phyloP scores from a whole-genome alignment of 345 rosid species.

The Streptanthus diversifolius region DNA sequence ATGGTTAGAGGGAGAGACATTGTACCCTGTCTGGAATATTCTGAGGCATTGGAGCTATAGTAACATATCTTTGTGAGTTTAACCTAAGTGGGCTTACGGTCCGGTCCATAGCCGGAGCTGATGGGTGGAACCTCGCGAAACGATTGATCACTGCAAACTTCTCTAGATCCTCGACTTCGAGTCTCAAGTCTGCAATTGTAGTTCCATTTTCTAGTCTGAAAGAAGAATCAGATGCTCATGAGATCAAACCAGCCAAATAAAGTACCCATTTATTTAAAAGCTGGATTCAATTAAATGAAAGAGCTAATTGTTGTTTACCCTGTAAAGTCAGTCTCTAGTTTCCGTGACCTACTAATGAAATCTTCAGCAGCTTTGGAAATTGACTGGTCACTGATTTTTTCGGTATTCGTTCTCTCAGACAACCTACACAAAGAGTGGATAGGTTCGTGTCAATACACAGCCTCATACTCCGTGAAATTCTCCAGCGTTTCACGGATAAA shows the following conservation, averaged over 20 bases:
- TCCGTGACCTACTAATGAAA: slow-evolving; percentile 45
- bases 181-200: slow-evolving; percentile 60
- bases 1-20: slow-evolving; percentile 77
- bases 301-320: slow-evolving; percentile 42
- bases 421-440: slow-evolving; percentile 30
- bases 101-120: slow-evolving; percentile 43
- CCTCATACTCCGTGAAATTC: not conserved
- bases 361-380: slow-evolving; percentile 62
- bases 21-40: slow-evolving; percentile 81
- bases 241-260: not conserved
- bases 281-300: not conserved
- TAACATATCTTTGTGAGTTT: slow-evolving; percentile 75
- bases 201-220: slow-evolving; percentile 72
- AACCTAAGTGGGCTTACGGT: slow-evolving; percentile 40
- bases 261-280: not conserved
- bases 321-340: slow-evolving; percentile 53
- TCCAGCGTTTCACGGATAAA: not conserved
- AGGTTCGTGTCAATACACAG: not conserved
- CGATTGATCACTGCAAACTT: slow-evolving; percentile 78
- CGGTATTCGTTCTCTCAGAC: slow-evolving; percentile 41
- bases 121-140: slow-evolving; percentile 73
- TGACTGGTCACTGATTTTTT: slow-evolving; percentile 44
- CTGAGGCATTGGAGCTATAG: slow-evolving; percentile 72
- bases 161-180: slow-evolving; percentile 83
- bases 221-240: not conserved